Percentiles rank a stretch among this genome's conserved stretches.
These are phyloP conservation scores for Aquilaria malaccensis DNA, from an alignment of 345 rosid genomes.

Conservation along the genomic window DNA sequence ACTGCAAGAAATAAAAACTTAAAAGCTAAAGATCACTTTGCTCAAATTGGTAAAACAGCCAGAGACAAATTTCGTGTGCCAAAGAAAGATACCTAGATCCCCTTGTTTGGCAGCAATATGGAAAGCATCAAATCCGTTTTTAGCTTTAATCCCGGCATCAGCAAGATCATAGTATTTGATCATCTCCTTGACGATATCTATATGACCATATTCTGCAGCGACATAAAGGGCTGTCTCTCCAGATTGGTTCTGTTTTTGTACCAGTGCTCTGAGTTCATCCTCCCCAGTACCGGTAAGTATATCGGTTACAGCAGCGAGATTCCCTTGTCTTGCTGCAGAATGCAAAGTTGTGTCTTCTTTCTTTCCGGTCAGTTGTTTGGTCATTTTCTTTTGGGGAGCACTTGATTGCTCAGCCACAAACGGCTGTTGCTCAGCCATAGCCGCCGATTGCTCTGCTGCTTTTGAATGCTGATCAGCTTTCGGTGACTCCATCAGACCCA, in stretches of 20 bases:
- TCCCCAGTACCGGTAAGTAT: constrained; percentile 37
- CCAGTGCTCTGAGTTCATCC: constrained; percentile 37
- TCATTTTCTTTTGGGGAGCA: constrained; percentile 53
- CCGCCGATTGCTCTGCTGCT: constrained; percentile 2
- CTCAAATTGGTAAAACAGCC: background rate
- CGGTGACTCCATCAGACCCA: constrained; percentile 22
- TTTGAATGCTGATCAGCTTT: background rate
- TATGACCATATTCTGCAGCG: constrained; percentile 77
- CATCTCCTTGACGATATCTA: constrained; percentile 72
- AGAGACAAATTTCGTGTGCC: background rate
- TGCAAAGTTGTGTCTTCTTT: constrained; percentile 73
- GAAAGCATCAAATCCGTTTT: constrained; percentile 91
- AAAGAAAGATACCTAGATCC: constrained; percentile 46
- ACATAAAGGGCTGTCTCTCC: constrained; percentile 96
- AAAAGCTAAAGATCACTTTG: constrained; percentile 10
- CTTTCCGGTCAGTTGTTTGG: constrained; percentile 83
- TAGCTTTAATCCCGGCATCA: constrained; percentile 76
- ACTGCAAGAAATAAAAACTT: constrained; percentile 30
- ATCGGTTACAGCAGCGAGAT: constrained; percentile 39
- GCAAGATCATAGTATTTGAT: constrained; percentile 66
- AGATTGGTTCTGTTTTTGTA: constrained; percentile 75
- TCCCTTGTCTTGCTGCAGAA: constrained; percentile 69
- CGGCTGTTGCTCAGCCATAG: background rate
- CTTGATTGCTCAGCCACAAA: constrained; percentile 1
- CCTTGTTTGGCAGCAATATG: constrained; percentile 98